Conservation (phyloP, 805 yeast species). For the Saccharomyces jurei region DNA sequence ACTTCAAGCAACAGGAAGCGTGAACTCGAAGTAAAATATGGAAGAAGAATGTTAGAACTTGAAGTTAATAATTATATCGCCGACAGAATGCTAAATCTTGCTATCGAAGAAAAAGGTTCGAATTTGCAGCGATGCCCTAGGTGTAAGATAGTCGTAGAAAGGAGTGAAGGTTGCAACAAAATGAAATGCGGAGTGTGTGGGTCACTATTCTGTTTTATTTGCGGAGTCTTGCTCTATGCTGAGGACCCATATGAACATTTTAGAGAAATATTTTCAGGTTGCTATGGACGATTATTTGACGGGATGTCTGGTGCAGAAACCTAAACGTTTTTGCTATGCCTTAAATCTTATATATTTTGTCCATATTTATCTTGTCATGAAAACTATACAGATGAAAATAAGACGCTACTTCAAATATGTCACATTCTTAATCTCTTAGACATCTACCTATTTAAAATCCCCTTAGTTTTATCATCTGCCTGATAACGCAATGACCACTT, state of each 20-base stretch:
- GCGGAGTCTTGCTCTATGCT: conserved; percentile 37
- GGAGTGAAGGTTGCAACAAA: conserved; percentile 57
- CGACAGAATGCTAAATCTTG: conserved; percentile 39
- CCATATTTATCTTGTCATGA: neutral
- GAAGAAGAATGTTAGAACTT: conserved; percentile 34
- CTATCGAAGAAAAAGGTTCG: conserved; percentile 36
- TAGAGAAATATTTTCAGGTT: conserved; percentile 33
- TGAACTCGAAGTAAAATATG: conserved; percentile 37
- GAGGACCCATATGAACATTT: conserved; percentile 48
- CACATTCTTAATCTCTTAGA: neutral
- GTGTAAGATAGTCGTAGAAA: conserved; percentile 42
- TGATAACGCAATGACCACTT: conserved; percentile 36
- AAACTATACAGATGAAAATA: neutral
- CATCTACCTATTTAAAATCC: conserved; percentile 15
- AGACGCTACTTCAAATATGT: neutral
- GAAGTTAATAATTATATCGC: conserved; percentile 41
- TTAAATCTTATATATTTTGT: neutral
- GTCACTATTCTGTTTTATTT: conserved; percentile 45
- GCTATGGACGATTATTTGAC: conserved; percentile 45
- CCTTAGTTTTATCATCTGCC: conserved; percentile 20
- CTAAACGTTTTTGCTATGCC: neutral
- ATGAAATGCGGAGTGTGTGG: conserved; percentile 48
- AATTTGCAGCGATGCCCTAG: conserved; percentile 45
- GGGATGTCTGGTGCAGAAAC: conserved; percentile 37
- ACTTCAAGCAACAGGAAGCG: conserved; percentile 25